Base-by-base conservation (phyloP, 75 land plant genomes). In the Sequoiadendron giganteum region DNA sequence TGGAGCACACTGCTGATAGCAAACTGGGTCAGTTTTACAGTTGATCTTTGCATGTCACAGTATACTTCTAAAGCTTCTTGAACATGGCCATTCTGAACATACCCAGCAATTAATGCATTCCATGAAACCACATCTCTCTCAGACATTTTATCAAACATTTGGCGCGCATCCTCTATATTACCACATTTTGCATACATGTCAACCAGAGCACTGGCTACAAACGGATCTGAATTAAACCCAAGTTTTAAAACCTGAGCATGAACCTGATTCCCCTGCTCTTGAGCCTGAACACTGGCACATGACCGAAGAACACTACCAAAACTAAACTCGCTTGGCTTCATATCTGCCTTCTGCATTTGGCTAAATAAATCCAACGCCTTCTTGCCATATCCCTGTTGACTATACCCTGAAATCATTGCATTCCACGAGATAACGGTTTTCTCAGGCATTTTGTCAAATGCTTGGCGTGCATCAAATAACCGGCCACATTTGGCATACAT, bases 151-250 rank as follows among this genome's bases (percentile, higher is more conserved):
- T 87, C 88, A 87, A 87, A 87, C 56, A 80, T 18, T 78, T 52
- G 61, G 11, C 58, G 83, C 45, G 88, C 88, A 79, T 55, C 43
- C 52, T 78, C 49, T n/a, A 87, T 25, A 55, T 19, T 38, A 36
- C 85, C 88, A 87, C 88, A 87, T 48, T 87, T 81, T 32, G 55
- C 88, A 30, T 87, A 87, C 88, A 87, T 81, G 42, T 87, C 55
- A 34, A 87, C 82, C 25, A 87, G 58, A 18, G 61, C 19, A 47
- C 52, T 55, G 2, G 38, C 38, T 25, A 87, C 88, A 49, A 55
- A 52, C 18, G 55, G 19, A 87, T 87, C 86, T n/a, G 89, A 86
- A 9, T 43, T 13, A 45, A 85, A 72, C 4, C 86, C 75, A 19
- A 47, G 39, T 28, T 39, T 76, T 47, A 68, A 56, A 18, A 36